These are phyloP conservation scores for Neurospora sp. DNA, from an alignment of 2,329 filamentous ascomycete species.

Conservation along the genomic window DNA sequence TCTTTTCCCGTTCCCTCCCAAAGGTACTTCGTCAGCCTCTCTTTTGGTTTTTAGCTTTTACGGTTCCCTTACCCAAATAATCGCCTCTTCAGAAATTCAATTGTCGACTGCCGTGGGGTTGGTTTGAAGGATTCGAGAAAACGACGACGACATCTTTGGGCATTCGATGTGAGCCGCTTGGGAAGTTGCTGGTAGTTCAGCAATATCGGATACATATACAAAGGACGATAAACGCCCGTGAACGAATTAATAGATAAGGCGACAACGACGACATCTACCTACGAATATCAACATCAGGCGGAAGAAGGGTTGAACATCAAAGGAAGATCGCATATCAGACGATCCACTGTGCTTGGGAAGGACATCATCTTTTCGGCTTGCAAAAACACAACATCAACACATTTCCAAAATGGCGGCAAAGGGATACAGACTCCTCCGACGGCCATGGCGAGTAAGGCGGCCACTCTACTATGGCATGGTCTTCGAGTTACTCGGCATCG, in stretches of 20 bases:
- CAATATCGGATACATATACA: background rate
- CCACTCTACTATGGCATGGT: constrained; percentile 55
- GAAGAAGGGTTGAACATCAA: background rate
- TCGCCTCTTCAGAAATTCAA: background rate
- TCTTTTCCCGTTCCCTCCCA: background rate
- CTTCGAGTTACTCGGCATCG: constrained; percentile 54
- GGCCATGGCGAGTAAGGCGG: constrained; percentile 47
- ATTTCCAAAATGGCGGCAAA: constrained; percentile 23
- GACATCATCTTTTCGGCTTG: background rate
- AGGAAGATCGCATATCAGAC: background rate
- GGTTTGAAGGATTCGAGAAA: background rate
- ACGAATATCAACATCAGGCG: background rate
- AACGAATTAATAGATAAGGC: background rate
- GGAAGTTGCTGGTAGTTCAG: background rate
- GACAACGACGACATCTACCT: background rate
- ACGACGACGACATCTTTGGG: background rate
- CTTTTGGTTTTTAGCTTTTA: background rate
- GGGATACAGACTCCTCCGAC: constrained; percentile 46
- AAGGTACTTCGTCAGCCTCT: background rate
- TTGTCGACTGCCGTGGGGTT: background rate
- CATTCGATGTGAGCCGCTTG: background rate
- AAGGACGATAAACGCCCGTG: background rate
- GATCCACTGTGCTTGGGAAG: background rate
- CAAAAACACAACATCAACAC: background rate
- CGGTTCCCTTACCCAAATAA: background rate